These are phyloP conservation scores for Mycena amicta DNA, from an alignment of 768 basidiomycete species.

Conservation along the genomic window DNA sequence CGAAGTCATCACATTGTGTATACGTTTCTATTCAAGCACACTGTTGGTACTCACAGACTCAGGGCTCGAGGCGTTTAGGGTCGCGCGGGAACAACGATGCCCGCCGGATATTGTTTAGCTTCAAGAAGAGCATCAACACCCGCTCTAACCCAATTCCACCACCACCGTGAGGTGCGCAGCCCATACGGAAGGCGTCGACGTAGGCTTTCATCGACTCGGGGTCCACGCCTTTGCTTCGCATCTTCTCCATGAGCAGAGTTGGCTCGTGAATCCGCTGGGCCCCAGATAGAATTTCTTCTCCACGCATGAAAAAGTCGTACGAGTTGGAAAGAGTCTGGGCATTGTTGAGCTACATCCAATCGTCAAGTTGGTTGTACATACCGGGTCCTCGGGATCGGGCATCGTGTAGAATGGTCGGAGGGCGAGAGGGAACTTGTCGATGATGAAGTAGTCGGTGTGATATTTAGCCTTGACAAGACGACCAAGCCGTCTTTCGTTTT, in stretches of 20 bases:
- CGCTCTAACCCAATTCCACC: conserved; percentile 95
- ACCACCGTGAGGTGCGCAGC: conserved; percentile 95
- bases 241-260: conserved; percentile 75
- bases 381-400: conserved; percentile 92
- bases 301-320: conserved; percentile 99
- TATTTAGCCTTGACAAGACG: conserved; percentile 89
- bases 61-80: conserved; percentile 92
- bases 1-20: not conserved
- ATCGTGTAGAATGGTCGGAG: conserved; percentile 99
- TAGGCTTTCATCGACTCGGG: conserved; percentile 92
- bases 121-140: conserved; percentile 96
- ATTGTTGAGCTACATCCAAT: conserved; percentile 4
- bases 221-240: conserved; percentile 86
- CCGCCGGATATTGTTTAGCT: conserved; percentile 92
- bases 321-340: conserved; percentile 88
- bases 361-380: conserved; percentile 38
- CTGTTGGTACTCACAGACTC: conserved; percentile 23
- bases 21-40: conserved; percentile 10
- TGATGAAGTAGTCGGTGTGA: conserved; percentile 97
- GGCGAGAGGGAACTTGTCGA: conserved; percentile 97
- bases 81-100: conserved; percentile 96
- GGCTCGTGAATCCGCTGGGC: conserved; percentile 98
- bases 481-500: conserved; percentile 93
- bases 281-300: conserved; percentile 97
- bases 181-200: conserved; percentile 91